Percentiles rank a stretch among this genome's conserved stretches.
Evolutionary conservation across 2,329 filamentous ascomycete species (phyloP).

Genomic region (Zymoseptoria ardabiliae): DNA sequence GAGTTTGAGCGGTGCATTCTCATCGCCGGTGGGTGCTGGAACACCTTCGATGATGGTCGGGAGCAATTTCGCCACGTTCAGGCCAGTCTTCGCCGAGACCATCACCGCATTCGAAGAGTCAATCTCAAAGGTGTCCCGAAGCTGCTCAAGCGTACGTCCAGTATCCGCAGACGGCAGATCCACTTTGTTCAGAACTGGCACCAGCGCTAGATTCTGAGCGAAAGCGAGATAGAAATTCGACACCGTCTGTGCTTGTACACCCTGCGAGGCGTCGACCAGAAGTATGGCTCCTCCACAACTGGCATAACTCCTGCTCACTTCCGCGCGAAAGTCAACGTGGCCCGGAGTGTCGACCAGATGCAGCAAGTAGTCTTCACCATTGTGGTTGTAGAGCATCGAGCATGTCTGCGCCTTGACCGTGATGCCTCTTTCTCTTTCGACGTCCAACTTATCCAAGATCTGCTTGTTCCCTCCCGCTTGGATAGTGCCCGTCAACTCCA

Average conservation of each 20-base stretch:
- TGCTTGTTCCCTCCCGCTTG: constrained; percentile 82
- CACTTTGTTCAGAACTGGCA: constrained; percentile 95
- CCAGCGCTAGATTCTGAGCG: constrained; percentile 74
- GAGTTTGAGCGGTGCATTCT: constrained; percentile 66
- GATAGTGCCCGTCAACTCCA: constrained; percentile 93
- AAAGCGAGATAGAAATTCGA: constrained; percentile 98
- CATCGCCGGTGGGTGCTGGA: constrained; percentile 70
- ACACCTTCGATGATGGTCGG: constrained; percentile 81
- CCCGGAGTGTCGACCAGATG: constrained; percentile 96
- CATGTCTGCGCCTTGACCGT: constrained; percentile 99
- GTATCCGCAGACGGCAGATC: constrained; percentile 86
- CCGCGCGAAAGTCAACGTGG: constrained; percentile 94
- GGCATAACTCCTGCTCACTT: constrained; percentile 91
- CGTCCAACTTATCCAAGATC: constrained; percentile 92
- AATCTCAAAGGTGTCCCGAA: constrained; percentile 79
- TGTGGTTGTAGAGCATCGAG: constrained; percentile 88
- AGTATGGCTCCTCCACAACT: constrained; percentile 89
- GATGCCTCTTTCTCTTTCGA: constrained; percentile 91
- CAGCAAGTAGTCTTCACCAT: constrained; percentile 80
- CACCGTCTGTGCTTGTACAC: constrained; percentile 94
- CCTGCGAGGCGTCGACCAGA: constrained; percentile 92
- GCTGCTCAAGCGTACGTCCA: constrained; percentile 76
- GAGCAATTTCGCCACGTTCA: constrained; percentile 76
- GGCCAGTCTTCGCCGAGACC: constrained; percentile 89
- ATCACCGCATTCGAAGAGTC: constrained; percentile 65